Base-by-base conservation (phyloP, 2,329 filamentous ascomycete species). In the Ophiostoma tasmaniense region DNA sequence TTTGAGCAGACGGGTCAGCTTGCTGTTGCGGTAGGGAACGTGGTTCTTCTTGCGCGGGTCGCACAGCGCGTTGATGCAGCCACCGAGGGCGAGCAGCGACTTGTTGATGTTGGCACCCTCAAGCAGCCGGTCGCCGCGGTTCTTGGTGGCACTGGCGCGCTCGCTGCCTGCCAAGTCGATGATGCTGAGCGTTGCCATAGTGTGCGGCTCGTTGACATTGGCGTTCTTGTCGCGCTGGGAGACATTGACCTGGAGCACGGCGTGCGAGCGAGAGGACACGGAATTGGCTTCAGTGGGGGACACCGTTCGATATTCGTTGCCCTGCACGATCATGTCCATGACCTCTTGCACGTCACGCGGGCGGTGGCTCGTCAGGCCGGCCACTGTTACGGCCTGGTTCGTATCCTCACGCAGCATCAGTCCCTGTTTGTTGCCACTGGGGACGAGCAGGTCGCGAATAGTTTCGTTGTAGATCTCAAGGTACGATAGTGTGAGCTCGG, bases 61-160 rank as follows among this genome's bases (percentile, higher is more conserved):
- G 80, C 95, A 99, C 20, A 99, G 87, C 5, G 95, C 96, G 75
- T 99, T 99, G 83, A 99, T 99, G 80, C 95, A 99, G 79, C 94
- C 94, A 71, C 95, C 95, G 10, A 99, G 82, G 0, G 95, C 94
- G 20, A 99, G 87, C 2, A 99, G 84, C 1, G 95, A 99, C 77
- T 98, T 97, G 86, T 99, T 99, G 86, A 99, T 99, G 79, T 99
- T 99, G 75, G 95, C 95, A 72, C 95, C 95, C 79, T 99, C 95
- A 17, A 93, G 84, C 50, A 99, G 81, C 50, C 95, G 86, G 77
- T 97, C 94, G 69, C 95, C 95, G 68, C 95, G 85, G 78, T 99
- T 99, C 81, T 97, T 97, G 25, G 95, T 99, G 30, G 93, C 95
- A 69, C 93, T 97, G 1, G 95, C 95, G 74, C 95, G 88, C 79